Evolutionary conservation across 345 rosid genomes (phyloP).

Genomic region (Passiflora organensis): DNA sequence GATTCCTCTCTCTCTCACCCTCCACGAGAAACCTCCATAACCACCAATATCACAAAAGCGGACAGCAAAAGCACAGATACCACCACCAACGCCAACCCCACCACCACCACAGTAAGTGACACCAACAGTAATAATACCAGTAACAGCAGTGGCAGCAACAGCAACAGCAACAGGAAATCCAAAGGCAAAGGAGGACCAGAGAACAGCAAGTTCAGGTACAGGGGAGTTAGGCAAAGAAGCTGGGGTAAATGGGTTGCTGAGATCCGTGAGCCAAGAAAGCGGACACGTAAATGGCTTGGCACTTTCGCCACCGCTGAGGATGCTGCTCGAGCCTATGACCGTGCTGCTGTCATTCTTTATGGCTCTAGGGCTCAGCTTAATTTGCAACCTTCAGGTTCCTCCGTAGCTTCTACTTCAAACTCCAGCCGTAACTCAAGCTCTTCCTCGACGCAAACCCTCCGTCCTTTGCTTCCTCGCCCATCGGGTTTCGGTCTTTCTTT

Average conservation of each 20-base stretch:
- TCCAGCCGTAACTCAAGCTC: conserved; percentile 37
- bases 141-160: conserved; percentile 11
- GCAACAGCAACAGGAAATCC: conserved; percentile 22
- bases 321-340: conserved; percentile 86
- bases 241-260: conserved; percentile 85
- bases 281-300: conserved; percentile 82
- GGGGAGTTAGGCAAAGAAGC: conserved; percentile 65
- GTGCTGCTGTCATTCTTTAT: conserved; percentile 67
- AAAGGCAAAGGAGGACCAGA: conserved; percentile 72
- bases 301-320: conserved; percentile 83
- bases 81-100: not conserved
- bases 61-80: not conserved
- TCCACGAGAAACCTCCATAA: conserved; percentile 6
- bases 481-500: conserved; percentile 33
- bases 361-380: conserved; percentile 79
- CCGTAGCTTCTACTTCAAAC: conserved; percentile 8
- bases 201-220: conserved; percentile 55
- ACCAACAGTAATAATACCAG: conserved; percentile 1
- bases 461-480: conserved; percentile 94
- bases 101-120: conserved; percentile 3
- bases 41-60: conserved; percentile 9
- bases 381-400: conserved; percentile 17
- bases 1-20: conserved; percentile 17
- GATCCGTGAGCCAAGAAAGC: conserved; percentile 73
- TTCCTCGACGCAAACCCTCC: conserved; percentile 52